Evolutionary conservation across 306 rosid species (phyloP).

Genomic region (Trifolium pratense): DNA sequence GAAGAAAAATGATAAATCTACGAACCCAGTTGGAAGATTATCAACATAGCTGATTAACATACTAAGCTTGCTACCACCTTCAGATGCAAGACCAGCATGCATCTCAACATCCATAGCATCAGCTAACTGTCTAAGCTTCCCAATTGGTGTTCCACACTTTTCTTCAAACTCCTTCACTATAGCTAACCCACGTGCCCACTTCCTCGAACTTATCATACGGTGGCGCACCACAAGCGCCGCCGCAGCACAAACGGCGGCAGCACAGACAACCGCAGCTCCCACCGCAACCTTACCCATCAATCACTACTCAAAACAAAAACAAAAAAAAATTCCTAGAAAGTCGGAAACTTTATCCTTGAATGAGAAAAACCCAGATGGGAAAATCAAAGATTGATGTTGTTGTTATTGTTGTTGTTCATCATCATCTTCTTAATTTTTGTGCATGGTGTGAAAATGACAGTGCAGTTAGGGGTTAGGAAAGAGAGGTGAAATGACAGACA

Average conservation of each 20-base stretch:
- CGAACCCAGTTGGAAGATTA: conserved; percentile 94
- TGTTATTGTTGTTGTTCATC: neutral
- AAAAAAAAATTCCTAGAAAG: conserved; percentile 31
- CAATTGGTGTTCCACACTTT: conserved; percentile 74
- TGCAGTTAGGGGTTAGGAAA: conserved; percentile 26
- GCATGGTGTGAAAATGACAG: conserved; percentile 44
- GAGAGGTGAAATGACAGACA: conserved; percentile 13
- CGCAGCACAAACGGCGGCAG: conserved; percentile 83
- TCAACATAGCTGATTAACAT: conserved; percentile 97
- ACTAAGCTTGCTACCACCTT: conserved; percentile 97
- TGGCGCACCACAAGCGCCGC: conserved; percentile 87
- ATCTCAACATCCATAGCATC: conserved; percentile 98
- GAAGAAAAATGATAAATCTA: conserved; percentile 13
- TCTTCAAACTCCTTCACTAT: conserved; percentile 81
- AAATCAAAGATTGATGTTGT: neutral
- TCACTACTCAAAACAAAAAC: neutral
- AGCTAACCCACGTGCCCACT: conserved; percentile 69
- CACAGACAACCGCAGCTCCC: conserved; percentile 75
- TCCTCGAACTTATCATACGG: conserved; percentile 64
- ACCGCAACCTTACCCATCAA: conserved; percentile 85
- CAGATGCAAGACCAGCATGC: conserved; percentile 99
- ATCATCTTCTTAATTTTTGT: neutral
- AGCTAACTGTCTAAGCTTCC: conserved; percentile 76
- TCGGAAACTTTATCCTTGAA: conserved; percentile 33
- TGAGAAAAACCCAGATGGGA: neutral